These are phyloP conservation scores for Candolleomyces aberdarensis DNA, from an alignment of 768 basidiomycete genomes.

Conservation along the genomic window DNA sequence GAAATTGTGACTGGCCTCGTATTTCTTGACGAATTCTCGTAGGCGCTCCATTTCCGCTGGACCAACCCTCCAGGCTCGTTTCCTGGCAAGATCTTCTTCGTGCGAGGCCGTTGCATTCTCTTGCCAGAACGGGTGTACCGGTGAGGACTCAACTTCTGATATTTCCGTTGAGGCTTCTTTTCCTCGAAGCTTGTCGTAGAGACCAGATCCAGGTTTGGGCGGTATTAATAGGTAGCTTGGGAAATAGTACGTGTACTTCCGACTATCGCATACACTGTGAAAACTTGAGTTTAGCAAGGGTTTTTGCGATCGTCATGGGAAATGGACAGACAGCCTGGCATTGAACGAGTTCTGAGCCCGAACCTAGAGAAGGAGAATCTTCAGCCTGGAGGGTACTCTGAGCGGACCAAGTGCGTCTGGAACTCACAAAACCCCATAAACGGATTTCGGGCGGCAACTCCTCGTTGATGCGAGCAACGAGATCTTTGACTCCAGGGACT, in stretches of 20 bases:
- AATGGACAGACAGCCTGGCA: conserved; percentile 56
- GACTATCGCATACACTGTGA: conserved; percentile 82
- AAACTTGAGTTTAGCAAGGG: background rate
- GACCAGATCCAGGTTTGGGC: conserved; percentile 72
- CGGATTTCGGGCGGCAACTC: conserved; percentile 90
- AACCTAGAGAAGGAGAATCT: conserved; percentile 33
- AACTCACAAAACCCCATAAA: conserved; percentile 83
- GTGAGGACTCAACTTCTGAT: conserved; percentile 17
- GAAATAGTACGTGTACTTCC: conserved; percentile 97
- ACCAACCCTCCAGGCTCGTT: conserved; percentile 67
- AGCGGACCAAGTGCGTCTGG: background rate
- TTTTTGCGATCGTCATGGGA: conserved; percentile 10
- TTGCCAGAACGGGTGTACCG: conserved; percentile 63
- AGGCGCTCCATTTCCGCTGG: conserved; percentile 53
- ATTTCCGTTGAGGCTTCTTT: background rate
- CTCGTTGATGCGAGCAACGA: conserved; percentile 74
- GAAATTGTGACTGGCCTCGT: conserved; percentile 92
- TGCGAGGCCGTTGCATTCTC: conserved; percentile 33
- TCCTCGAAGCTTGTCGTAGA: conserved; percentile 33
- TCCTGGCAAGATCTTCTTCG: conserved; percentile 62
- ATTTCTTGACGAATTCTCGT: conserved; percentile 56
- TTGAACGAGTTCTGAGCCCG: conserved; percentile 82
- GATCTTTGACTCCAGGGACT: conserved; percentile 67
- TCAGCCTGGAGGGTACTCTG: background rate
- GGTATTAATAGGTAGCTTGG: conserved; percentile 92